Evolutionary conservation across 345 rosid genomes (phyloP).

Genomic region (Syzygium jambos): DNA sequence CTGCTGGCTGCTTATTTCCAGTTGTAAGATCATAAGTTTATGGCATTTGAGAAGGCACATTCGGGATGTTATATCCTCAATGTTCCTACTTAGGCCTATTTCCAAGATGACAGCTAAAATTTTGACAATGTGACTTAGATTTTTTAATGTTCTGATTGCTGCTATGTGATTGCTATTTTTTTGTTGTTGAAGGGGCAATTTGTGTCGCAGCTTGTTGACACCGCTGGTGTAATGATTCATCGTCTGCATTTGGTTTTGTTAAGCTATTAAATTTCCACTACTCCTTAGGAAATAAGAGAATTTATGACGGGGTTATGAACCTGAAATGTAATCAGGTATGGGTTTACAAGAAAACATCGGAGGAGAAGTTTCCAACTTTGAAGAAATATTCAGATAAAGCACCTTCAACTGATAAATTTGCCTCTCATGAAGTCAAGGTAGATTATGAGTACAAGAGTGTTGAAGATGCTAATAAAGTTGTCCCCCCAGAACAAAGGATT

Average conservation of each 20-base stretch:
- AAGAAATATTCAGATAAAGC: constrained; percentile 85
- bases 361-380: constrained; percentile 86
- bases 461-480: constrained; percentile 40
- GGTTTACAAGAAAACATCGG: constrained; percentile 92
- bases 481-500: constrained; percentile 93
- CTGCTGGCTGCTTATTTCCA: neutral
- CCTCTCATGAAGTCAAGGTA: constrained; percentile 81
- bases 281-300: neutral
- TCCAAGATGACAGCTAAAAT: neutral
- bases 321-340: constrained; percentile 48
- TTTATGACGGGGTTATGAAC: neutral
- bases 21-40: neutral
- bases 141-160: neutral
- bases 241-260: neutral
- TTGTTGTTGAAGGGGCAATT: neutral
- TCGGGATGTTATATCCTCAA: neutral
- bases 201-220: neutral
- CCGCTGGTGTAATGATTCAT: neutral
- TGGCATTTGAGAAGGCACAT: neutral
- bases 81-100: neutral
- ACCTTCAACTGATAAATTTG: constrained; percentile 68
- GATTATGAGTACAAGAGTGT: constrained; percentile 67
- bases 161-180: neutral
- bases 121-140: neutral
- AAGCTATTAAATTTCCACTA: neutral